phyloP scores from a whole-genome alignment of 1,284 basidiomycete genomes.

The Quambalaria eucalypti region DNA sequence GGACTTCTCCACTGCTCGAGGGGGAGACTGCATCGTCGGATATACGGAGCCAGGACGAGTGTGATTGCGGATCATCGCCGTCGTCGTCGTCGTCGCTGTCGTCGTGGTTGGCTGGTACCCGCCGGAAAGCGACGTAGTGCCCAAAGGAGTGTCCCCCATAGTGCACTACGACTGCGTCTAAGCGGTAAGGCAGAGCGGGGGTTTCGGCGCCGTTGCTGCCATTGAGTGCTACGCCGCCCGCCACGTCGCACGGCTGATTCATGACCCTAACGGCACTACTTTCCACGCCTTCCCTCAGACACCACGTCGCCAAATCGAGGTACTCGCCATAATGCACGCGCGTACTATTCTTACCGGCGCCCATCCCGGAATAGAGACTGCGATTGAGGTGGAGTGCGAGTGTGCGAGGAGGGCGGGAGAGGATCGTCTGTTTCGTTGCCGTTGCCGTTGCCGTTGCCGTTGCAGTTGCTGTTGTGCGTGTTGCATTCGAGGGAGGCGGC shows the following conservation, averaged over 20 bases:
- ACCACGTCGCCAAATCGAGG: slow-evolving; percentile 30
- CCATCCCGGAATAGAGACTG: slow-evolving; percentile 22
- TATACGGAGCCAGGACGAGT: slow-evolving; percentile 32
- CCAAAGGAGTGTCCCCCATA: slow-evolving; percentile 43
- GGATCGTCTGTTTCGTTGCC: slow-evolving; percentile 41
- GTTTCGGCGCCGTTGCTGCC: neutral
- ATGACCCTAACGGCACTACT: neutral
- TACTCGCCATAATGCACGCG: slow-evolving; percentile 32
- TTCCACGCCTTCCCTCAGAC: slow-evolving; percentile 14
- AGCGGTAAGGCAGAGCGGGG: slow-evolving; percentile 10
- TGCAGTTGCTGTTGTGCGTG: slow-evolving; percentile 9
- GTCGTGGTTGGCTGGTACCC: slow-evolving; percentile 5
- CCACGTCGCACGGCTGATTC: neutral
- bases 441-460: neutral
- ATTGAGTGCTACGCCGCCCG: neutral
- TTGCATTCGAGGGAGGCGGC: neutral
- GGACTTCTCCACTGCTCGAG: slow-evolving; percentile 25
- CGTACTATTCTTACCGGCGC: slow-evolving; percentile 37
- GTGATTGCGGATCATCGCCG: neutral
- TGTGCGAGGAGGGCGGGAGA: slow-evolving; percentile 31
- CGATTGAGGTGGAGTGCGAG: slow-evolving; percentile 41
- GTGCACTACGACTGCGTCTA: slow-evolving; percentile 37
- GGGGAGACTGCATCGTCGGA: slow-evolving; percentile 35
- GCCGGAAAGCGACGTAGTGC: slow-evolving; percentile 42
- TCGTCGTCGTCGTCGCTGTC: neutral